Base-by-base conservation (phyloP, 495 filamentous ascomycete species). In the Neurospora sp. region DNA sequence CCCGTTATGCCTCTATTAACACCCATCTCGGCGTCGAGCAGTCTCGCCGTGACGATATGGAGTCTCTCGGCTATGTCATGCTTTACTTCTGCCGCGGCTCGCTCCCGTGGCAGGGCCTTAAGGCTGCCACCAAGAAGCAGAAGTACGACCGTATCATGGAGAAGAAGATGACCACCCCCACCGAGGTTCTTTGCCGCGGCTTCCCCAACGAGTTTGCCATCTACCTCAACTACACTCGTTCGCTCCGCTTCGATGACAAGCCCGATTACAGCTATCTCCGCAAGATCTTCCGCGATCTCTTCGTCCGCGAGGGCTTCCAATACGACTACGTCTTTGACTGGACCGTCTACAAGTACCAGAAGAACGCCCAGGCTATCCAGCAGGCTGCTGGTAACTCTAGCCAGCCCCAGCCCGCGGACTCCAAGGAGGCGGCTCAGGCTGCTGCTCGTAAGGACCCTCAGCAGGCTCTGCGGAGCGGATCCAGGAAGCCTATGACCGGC, bases 281-380 rank as follows among this genome's bases (percentile, higher is more conserved):
- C 82, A 99, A 99, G 91, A 98, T 99, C 84, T 98, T 99, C 92
- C 94, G 96, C 71, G 96, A 99, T 83, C 91, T 99, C 69, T 99
- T 99, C 77, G 96, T 99, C 74, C 94, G 96, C 74, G 96, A 98
- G 81, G 96, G 94, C 37, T 99, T 99, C 90, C 96, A 99, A 84
- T 99, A 99, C 80, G 96, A 99, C 83, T 98, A 99, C 77, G 96
- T 99, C 78, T 99, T 99, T 81, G 96, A 99, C 84, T 99, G 96
- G 96, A 99, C 96, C 73, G 96, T 99, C 79, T 98, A 99, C 89
- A 99, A 98, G 88, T 99, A 99, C 87, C 96, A 98, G 88, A 98
- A 98, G 91, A 98, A 98, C 78, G 88, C 91, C 79, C 89, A 91
- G 81, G 89, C 90, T 70, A 83, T 84, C 77, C 75, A 79, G 77